phyloP scores from a whole-genome alignment of 768 basidiomycete genomes.

The Trametes coccinea region DNA sequence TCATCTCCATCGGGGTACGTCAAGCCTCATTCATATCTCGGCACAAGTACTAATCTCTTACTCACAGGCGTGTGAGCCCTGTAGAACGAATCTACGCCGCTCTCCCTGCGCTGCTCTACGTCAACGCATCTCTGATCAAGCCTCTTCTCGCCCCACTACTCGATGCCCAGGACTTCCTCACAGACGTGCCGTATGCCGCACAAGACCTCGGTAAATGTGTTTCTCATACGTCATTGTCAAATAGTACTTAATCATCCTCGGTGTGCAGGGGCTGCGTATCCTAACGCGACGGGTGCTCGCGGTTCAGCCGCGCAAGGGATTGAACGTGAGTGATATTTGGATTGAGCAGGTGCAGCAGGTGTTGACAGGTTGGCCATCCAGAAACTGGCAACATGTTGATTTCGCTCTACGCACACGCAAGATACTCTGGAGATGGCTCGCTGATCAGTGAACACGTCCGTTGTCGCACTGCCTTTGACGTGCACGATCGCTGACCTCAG shows the following conservation, averaged over 20 bases:
- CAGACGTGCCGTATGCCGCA: conserved; percentile 26
- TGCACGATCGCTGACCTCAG: not conserved
- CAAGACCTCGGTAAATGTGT: conserved; percentile 29
- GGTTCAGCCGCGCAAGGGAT: conserved; percentile 6
- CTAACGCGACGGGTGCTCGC: conserved; percentile 17
- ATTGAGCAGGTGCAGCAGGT: too few relatives aligned
- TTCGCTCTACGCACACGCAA: conserved; percentile 32
- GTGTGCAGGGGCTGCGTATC: conserved; percentile 12
- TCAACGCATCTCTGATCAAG: conserved; percentile 32
- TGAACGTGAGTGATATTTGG: conserved; percentile 9
- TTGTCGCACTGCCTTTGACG: not conserved
- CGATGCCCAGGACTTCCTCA: conserved; percentile 25
- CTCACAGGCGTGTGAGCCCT: conserved; percentile 31
- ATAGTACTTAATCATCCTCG: too few relatives aligned
- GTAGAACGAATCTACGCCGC: conserved; percentile 36
- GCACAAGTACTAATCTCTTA: too few relatives aligned
- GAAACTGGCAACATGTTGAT: conserved; percentile 37
- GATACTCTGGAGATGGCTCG: conserved; percentile 29
- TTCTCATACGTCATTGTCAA: too few relatives aligned
- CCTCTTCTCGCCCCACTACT: conserved; percentile 32
- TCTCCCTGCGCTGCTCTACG: conserved; percentile 32
- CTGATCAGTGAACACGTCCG: conserved; percentile 21
- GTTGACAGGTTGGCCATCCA: not conserved
- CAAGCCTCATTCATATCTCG: too few relatives aligned
- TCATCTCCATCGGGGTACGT: not conserved